A percentile compares a stretch with the other conserved stretches of the same genome.
Evolutionary conservation across 129 eudicot genomes (phyloP).

Genomic region (Lonicera japonica): DNA sequence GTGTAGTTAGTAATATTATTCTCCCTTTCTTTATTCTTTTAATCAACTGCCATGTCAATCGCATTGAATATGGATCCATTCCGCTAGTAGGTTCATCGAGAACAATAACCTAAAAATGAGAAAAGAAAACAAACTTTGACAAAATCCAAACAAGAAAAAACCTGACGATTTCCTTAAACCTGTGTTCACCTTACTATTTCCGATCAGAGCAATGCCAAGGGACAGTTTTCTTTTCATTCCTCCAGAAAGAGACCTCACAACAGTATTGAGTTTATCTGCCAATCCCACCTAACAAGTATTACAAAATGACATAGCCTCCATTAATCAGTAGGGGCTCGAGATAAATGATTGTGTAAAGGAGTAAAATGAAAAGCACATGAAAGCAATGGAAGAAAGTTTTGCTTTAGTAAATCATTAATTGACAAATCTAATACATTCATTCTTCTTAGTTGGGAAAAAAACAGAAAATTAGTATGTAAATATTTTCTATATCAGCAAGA

Average conservation of each 20-base stretch:
- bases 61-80: slow-evolving; percentile 99
- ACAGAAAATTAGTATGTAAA: no score
- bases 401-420: background rate
- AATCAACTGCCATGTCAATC: slow-evolving; percentile 96
- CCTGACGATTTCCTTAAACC: background rate
- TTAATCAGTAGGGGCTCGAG: slow-evolving; percentile 3
- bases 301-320: slow-evolving; percentile 1
- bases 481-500: no score
- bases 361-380: background rate
- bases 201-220: slow-evolving; percentile 92
- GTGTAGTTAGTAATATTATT: slow-evolving; percentile 86
- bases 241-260: slow-evolving; percentile 90
- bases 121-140: slow-evolving; percentile 3
- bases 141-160: background rate
- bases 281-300: slow-evolving; percentile 66
- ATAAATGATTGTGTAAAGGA: background rate
- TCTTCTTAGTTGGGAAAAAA: no score
- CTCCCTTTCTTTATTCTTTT: slow-evolving; percentile 90
- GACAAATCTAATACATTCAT: no score
- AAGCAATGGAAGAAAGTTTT: background rate
- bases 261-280: slow-evolving; percentile 82
- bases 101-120: slow-evolving; percentile 54
- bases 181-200: slow-evolving; percentile 79
- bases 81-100: slow-evolving; percentile 99
- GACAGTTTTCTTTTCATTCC: slow-evolving; percentile 98